Base-by-base conservation (phyloP, 2,329 filamentous ascomycete species). In the Aspergillus sp. region DNA sequence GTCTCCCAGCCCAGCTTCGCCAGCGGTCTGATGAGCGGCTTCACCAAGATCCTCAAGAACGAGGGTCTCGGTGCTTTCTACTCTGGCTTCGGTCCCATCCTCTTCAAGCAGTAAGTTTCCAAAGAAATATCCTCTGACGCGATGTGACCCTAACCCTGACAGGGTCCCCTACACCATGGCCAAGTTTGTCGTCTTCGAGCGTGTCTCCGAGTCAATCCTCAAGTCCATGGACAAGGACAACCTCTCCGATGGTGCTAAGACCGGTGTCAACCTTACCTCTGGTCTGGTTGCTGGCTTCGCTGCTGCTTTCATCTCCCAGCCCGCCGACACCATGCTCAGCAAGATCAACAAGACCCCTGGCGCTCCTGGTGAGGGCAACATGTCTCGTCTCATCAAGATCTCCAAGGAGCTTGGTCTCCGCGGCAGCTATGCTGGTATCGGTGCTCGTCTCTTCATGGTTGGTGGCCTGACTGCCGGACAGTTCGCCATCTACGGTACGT, bases 271-370 rank as follows among this genome's bases (percentile, higher is more conserved):
- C 77, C 72, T 93, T 52, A 77, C 82, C 25, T 88, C 84, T 47
- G 86, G 86, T 70, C 69, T 93, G 48, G 75, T 88, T 37, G 86
- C 86, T 34, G 75, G 86, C 73, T 86, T 93, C 69, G 85, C 84
- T 53, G 85, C 85, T 52, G 85, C 85, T 58, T 61, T 89, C 52
- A 75, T 93, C 60, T 93, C 85, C 43, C 85, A 93, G 71, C 85
- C 85, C 51, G 85, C 85, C 61, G 85, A 93, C 64, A 93, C 85
- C 59, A 93, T 93, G 85, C 79, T 93, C 45, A 82, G 76, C 69
- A 91, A 89, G 78, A 91, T 93, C 74, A 93, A 93, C 82, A 91
- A 91, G 82, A 85, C 82, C 68, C 79, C 85, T 72, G 85, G 83
- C 67, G 71, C 78, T 40, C 84, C 85, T 47, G 85, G 85, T 72